Conservation (phyloP, 2,329 filamentous ascomycete species). For the Aspergillus versicolor region DNA sequence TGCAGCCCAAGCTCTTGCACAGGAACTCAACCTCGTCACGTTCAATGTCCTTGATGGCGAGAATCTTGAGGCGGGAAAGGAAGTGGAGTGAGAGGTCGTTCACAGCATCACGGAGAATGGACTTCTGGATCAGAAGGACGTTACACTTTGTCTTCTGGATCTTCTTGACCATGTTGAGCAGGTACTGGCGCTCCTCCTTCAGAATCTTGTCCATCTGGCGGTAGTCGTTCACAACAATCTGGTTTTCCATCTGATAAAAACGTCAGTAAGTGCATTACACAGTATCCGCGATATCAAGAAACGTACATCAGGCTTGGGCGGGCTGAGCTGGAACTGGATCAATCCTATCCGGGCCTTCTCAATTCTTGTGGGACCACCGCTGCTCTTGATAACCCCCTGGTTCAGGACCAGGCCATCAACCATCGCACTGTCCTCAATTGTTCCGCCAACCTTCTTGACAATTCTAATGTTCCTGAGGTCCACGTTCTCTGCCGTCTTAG, state of each 20-base stretch:
- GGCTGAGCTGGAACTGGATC: constrained; percentile 98
- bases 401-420: constrained; percentile 91
- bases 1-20: constrained; percentile 98
- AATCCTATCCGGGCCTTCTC: constrained; percentile 97
- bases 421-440: constrained; percentile 97
- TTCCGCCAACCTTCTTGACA: constrained; percentile 95
- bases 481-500: constrained; percentile 93
- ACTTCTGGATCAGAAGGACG: constrained; percentile 96
- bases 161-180: constrained; percentile 99
- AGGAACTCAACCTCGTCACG: constrained; percentile 98
- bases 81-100: constrained; percentile 98
- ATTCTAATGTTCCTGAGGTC: constrained; percentile 96
- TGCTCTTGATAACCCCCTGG: constrained; percentile 90
- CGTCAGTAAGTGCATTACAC: background rate
- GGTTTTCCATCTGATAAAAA: constrained; percentile 84
- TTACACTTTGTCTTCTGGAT: constrained; percentile 99
- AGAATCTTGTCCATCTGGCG: constrained; percentile 99
- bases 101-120: constrained; percentile 93
- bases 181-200: constrained; percentile 97
- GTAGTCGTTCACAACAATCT: constrained; percentile 98
- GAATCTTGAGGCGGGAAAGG: constrained; percentile 92
- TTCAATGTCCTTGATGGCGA: constrained; percentile 96
- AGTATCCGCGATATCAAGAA: background rate
- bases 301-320: constrained; percentile 90
- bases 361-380: constrained; percentile 84